phyloP scores from a whole-genome alignment of 345 rosid species.

The Nasturtium officinale region DNA sequence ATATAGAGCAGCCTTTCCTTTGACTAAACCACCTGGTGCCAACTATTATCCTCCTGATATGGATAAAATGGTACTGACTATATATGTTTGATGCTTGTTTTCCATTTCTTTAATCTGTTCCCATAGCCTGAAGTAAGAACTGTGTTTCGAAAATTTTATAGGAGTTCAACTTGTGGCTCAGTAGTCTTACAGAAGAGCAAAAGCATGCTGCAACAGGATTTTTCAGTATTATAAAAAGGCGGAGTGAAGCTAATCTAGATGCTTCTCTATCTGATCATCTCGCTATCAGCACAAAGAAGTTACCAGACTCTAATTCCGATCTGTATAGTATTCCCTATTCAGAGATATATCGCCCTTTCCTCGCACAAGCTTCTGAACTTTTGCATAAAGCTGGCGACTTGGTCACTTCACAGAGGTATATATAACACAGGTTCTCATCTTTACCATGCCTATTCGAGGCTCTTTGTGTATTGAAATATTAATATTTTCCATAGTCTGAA shows the following conservation, averaged over 20 bases:
- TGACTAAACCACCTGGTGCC: constrained; percentile 82
- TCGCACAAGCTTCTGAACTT: constrained; percentile 65
- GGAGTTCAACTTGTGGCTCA: constrained; percentile 82
- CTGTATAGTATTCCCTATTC: constrained; percentile 70
- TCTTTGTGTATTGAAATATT: constrained; percentile 28
- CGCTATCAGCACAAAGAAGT: constrained; percentile 38
- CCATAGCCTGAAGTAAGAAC: not conserved
- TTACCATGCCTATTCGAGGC: constrained; percentile 5
- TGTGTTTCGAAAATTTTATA: constrained; percentile 41
- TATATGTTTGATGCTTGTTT: constrained; percentile 5
- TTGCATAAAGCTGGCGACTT: constrained; percentile 84
- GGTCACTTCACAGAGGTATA: constrained; percentile 72
- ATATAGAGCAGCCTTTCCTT: constrained; percentile 81
- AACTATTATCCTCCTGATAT: constrained; percentile 97
- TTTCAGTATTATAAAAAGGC: constrained; percentile 78
- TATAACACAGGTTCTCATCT: constrained; percentile 9
- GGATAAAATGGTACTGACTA: constrained; percentile 73
- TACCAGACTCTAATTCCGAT: constrained; percentile 48
- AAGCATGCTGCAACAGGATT: constrained; percentile 66
- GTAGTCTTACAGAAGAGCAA: constrained; percentile 55
- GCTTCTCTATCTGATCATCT: constrained; percentile 43
- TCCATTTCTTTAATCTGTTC: not conserved
- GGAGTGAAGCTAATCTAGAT: constrained; percentile 54
- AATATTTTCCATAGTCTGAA: constrained; percentile 61
- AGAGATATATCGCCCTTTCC: constrained; percentile 63